Evolutionary conservation across 352 stramenopile genomes (phyloP).

Genomic region (Phytophthora pseudosyringae): DNA sequence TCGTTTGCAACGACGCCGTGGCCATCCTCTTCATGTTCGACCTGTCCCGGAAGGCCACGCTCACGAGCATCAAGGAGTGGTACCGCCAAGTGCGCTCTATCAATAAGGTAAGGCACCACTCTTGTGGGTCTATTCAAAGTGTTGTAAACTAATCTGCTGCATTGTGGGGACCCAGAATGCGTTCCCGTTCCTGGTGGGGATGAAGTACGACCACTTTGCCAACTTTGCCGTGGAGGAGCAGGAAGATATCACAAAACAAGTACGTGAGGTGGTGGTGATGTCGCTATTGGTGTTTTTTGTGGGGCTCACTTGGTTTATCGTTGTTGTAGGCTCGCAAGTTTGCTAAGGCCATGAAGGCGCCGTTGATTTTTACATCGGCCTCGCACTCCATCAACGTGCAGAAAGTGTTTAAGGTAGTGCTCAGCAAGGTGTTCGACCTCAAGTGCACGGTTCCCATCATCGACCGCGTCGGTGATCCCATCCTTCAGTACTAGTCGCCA

Average conservation of each 20-base stretch:
- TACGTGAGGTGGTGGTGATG: slow-evolving; percentile 23
- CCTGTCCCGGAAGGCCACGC: slow-evolving; percentile 90
- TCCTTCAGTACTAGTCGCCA: slow-evolving; percentile 85
- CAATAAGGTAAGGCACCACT: slow-evolving; percentile 71
- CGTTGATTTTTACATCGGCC: slow-evolving; percentile 94
- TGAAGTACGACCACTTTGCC: slow-evolving; percentile 95
- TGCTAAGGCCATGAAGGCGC: slow-evolving; percentile 95
- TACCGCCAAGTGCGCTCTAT: slow-evolving; percentile 91
- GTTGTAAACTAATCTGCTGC: neutral
- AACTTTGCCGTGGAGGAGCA: slow-evolving; percentile 92
- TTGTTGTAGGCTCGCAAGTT: slow-evolving; percentile 90
- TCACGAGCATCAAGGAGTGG: slow-evolving; percentile 95
- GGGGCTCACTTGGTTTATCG: slow-evolving; percentile 1
- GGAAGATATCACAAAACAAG: slow-evolving; percentile 94
- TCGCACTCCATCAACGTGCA: slow-evolving; percentile 96
- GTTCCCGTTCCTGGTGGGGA: slow-evolving; percentile 94
- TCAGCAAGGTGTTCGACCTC: slow-evolving; percentile 95
- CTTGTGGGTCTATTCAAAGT: neutral
- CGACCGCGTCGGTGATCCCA: slow-evolving; percentile 91
- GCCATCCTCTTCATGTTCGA: slow-evolving; percentile 98
- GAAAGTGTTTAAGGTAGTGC: slow-evolving; percentile 96
- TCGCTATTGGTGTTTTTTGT: neutral
- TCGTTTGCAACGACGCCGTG: slow-evolving; percentile 95
- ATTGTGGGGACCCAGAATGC: slow-evolving; percentile 63
- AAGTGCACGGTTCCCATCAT: slow-evolving; percentile 95